phyloP scores from a whole-genome alignment of 2,329 filamentous ascomycete genomes.

The Alternaria incomplexa region DNA sequence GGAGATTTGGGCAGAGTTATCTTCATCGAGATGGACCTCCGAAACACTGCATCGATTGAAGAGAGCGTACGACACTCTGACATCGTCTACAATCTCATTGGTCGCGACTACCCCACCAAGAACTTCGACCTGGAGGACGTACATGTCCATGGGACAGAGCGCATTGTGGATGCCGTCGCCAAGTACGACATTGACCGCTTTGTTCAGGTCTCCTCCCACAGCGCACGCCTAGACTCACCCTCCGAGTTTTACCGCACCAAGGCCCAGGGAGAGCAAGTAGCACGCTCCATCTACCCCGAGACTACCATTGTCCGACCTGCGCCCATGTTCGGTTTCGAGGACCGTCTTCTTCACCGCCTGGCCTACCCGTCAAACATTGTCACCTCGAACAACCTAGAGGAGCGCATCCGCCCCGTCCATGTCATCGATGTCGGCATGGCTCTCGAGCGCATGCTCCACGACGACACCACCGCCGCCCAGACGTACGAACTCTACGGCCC shows the following conservation, averaged over 20 bases:
- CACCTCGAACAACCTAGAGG: constrained; percentile 91
- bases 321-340: constrained; percentile 93
- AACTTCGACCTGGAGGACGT: constrained; percentile 95
- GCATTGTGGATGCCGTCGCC: constrained; percentile 90
- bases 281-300: constrained; percentile 89
- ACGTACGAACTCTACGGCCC: constrained; percentile 96
- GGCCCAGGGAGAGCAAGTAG: constrained; percentile 82
- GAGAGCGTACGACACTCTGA: constrained; percentile 97
- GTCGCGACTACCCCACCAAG: constrained; percentile 95
- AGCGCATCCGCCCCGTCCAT: constrained; percentile 91
- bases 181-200: constrained; percentile 98
- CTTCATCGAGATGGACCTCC: constrained; percentile 94
- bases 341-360: constrained; percentile 85
- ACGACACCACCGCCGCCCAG: constrained; percentile 87
- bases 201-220: constrained; percentile 96
- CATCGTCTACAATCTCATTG: constrained; percentile 95
- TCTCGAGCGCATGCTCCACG: constrained; percentile 86
- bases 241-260: constrained; percentile 94
- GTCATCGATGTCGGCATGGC: constrained; percentile 89
- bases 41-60: constrained; percentile 93
- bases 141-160: constrained; percentile 88
- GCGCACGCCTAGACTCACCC: constrained; percentile 77
- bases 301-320: constrained; percentile 95
- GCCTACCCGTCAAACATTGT: constrained; percentile 81
- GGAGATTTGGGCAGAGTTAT: constrained; percentile 89